phyloP scores from a whole-genome alignment of 768 basidiomycete species.

The Multifurca ochricompacta region DNA sequence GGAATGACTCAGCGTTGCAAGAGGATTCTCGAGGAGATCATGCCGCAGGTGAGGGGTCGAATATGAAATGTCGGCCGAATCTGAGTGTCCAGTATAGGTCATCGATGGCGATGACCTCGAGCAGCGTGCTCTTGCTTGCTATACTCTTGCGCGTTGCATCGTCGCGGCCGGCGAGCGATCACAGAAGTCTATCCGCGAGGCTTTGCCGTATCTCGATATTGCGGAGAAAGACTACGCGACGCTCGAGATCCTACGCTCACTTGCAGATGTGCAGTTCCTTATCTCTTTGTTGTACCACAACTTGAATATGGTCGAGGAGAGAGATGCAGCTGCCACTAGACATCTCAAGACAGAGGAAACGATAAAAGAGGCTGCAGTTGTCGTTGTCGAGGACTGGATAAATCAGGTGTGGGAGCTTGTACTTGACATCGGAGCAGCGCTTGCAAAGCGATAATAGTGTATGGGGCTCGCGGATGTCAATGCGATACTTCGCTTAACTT shows the following conservation, averaged over 20 bases:
- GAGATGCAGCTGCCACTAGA: slow-evolving; percentile 46
- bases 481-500: too few relatives aligned
- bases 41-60: slow-evolving; percentile 58
- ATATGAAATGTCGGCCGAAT: neutral
- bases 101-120: slow-evolving; percentile 67
- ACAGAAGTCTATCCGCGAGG: slow-evolving; percentile 40
- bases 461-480: neutral
- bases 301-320: slow-evolving; percentile 43
- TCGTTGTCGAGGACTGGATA: slow-evolving; percentile 44
- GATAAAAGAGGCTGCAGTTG: slow-evolving; percentile 35
- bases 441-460: slow-evolving; percentile 33
- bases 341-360: slow-evolving; percentile 40
- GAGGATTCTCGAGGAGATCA: slow-evolving; percentile 64
- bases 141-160: slow-evolving; percentile 67
- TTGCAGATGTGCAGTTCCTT: slow-evolving; percentile 65
- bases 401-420: slow-evolving; percentile 51
- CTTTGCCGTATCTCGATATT: slow-evolving; percentile 49
- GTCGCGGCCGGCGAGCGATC: slow-evolving; percentile 43
- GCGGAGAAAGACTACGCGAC: slow-evolving; percentile 59
- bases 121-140: slow-evolving; percentile 66
- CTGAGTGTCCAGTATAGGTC: slow-evolving; percentile 35
- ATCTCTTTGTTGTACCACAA: slow-evolving; percentile 68
- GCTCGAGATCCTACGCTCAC: slow-evolving; percentile 50
- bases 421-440: slow-evolving; percentile 46
- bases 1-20: slow-evolving; percentile 61